Percentiles rank a stretch among this genome's conserved stretches.
phyloP scores from a whole-genome alignment of 371 early-diverging fungal genomes.

The Mucor racemosus region DNA sequence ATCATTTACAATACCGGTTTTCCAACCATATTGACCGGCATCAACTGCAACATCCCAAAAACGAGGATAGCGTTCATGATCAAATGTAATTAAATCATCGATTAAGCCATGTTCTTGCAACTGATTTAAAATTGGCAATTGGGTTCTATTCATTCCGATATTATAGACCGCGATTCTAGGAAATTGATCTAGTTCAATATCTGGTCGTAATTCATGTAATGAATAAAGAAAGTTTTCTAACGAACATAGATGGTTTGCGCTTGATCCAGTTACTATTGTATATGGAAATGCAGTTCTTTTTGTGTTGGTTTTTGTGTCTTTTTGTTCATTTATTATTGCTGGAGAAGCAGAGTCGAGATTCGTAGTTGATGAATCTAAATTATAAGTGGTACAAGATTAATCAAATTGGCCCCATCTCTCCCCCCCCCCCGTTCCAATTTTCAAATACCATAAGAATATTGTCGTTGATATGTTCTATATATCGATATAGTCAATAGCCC shows the following conservation, averaged over 20 bases:
- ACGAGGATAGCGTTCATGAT: conserved; percentile 58
- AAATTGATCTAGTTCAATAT: conserved; percentile 35
- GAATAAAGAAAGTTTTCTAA: conserved; percentile 65
- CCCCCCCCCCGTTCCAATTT: background rate
- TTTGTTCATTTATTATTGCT: background rate
- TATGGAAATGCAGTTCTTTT: conserved; percentile 31
- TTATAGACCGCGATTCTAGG: conserved; percentile 56
- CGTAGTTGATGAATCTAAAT: conserved; percentile 1
- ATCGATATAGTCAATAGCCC: conserved; percentile 2
- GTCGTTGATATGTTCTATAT: conserved; percentile 7
- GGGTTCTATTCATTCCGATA: conserved; percentile 58
- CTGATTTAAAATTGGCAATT: conserved; percentile 51
- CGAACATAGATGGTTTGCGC: conserved; percentile 66
- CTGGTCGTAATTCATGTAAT: conserved; percentile 41
- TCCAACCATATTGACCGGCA: conserved; percentile 73
- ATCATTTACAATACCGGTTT: conserved; percentile 67
- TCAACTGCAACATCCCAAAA: conserved; percentile 68
- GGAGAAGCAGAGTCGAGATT: background rate
- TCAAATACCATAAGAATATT: background rate
- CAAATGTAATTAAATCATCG: conserved; percentile 56
- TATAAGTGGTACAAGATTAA: conserved; percentile 3
- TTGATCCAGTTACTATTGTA: conserved; percentile 68
- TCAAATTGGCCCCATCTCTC: background rate
- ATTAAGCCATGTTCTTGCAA: conserved; percentile 43
- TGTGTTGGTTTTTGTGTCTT: background rate